phyloP scores from a whole-genome alignment of 306 rosid genomes.

The Medicago ruthenica region DNA sequence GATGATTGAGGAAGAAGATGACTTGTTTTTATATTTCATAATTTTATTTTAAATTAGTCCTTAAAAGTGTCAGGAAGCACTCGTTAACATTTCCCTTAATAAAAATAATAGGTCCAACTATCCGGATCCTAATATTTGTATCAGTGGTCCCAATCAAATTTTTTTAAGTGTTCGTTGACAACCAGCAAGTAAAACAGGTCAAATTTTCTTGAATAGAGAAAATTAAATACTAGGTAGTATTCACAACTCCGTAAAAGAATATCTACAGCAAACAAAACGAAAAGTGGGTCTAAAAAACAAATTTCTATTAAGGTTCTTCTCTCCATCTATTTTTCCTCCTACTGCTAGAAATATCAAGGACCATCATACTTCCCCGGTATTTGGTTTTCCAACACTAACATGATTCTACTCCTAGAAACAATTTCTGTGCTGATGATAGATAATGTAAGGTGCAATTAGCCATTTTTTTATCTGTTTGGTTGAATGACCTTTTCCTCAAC shows the following conservation, averaged over 20 bases:
- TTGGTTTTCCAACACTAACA: conserved; percentile 7
- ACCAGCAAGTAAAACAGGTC: neutral
- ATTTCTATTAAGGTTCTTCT: neutral
- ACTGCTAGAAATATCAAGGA: neutral
- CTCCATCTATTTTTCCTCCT: neutral
- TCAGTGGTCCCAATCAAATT: neutral
- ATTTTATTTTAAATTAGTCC: no score
- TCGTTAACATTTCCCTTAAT: no score
- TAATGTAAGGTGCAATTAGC: neutral
- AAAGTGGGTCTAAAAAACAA: neutral
- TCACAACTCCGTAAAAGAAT: neutral
- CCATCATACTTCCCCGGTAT: neutral
- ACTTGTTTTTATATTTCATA: no score
- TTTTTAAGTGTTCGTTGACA: neutral
- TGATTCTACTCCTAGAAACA: conserved; percentile 32
- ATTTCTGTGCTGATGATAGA: conserved; percentile 4
- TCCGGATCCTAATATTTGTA: neutral
- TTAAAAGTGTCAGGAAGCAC: no score
- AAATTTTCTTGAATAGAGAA: neutral
- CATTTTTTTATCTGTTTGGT: conserved; percentile 15
- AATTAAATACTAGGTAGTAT: neutral
- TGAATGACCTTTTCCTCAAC: conserved; percentile 60
- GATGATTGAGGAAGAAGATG: no score
- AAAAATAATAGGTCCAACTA: neutral
- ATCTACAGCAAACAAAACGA: conserved; percentile 27